Evolutionary conservation across 2,329 filamentous ascomycete genomes (phyloP).

Genomic region (Diplodia sapinea): DNA sequence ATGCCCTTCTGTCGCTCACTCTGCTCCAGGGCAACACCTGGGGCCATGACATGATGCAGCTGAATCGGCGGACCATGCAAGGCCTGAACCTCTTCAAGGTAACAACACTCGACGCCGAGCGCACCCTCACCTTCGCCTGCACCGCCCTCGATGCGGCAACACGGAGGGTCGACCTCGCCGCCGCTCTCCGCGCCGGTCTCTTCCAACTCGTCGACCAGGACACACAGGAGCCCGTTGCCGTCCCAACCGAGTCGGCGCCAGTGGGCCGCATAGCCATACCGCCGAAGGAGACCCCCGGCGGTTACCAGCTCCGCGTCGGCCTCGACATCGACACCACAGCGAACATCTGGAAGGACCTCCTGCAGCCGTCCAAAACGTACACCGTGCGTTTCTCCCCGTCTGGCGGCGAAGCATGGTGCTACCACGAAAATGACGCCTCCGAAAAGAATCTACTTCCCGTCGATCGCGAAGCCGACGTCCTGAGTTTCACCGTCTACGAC

Average conservation of each 20-base stretch:
- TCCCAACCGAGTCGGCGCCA: neutral
- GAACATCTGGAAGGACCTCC: neutral
- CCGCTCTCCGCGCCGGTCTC: neutral
- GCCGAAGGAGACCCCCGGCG: neutral
- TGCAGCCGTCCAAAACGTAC: neutral
- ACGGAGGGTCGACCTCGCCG: neutral
- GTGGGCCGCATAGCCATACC: neutral
- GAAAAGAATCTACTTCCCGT: neutral
- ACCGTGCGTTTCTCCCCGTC: neutral
- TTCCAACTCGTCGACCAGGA: neutral
- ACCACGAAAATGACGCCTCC: neutral
- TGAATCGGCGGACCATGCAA: neutral
- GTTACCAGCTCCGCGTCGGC: neutral
- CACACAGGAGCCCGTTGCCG: neutral
- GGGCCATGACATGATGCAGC: neutral
- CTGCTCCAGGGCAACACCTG: neutral
- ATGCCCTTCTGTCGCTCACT: neutral
- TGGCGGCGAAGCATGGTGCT: neutral
- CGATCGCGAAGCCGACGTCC: neutral
- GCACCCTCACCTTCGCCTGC: neutral
- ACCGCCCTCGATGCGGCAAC: neutral
- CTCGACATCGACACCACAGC: neutral
- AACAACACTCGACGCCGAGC: neutral
- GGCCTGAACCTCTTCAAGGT: neutral
- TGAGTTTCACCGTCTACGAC: neutral